A percentile compares a stretch with the other conserved stretches of the same genome.
phyloP scores from a whole-genome alignment of 2,329 filamentous ascomycete species.

The Sporothrix schenckii region DNA sequence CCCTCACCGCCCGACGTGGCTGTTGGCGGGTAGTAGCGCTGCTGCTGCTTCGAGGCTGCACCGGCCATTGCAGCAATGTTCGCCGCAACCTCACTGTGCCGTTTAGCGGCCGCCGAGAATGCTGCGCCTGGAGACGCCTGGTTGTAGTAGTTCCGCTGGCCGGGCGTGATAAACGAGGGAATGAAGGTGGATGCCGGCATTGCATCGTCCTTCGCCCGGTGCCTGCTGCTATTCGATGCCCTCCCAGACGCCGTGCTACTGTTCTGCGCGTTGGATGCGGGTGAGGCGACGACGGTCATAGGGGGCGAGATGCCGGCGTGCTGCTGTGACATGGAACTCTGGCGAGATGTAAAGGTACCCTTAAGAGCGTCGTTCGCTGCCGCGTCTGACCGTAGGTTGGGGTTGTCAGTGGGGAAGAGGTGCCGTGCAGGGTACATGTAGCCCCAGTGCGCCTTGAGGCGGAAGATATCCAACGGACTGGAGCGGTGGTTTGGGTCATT shows the following conservation, averaged over 20 bases:
- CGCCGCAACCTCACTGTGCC: background rate
- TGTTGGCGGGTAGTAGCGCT: constrained; percentile 14
- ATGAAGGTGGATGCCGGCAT: background rate
- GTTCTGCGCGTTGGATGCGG: constrained; percentile 14
- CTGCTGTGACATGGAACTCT: background rate
- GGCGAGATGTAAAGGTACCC: background rate
- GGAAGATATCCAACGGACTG: constrained; percentile 24
- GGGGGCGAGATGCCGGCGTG: constrained; percentile 24
- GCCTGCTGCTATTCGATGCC: background rate
- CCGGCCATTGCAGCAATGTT: background rate
- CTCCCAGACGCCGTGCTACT: background rate
- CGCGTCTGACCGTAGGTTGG: background rate
- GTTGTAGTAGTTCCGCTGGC: background rate
- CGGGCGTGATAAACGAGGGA: background rate
- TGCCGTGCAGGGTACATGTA: constrained; percentile 41
- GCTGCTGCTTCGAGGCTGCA: constrained; percentile 15
- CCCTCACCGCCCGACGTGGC: background rate
- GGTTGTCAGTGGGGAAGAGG: constrained; percentile 42
- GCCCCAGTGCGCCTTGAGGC: constrained; percentile 21
- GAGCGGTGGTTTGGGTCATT: constrained; percentile 13
- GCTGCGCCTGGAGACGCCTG: background rate
- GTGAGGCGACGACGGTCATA: constrained; percentile 2
- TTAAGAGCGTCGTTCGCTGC: background rate
- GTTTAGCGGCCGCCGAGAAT: background rate
- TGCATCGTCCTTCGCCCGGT: background rate